Conservation (phyloP, 768 basidiomycete genomes). For the Mycena crocata region DNA sequence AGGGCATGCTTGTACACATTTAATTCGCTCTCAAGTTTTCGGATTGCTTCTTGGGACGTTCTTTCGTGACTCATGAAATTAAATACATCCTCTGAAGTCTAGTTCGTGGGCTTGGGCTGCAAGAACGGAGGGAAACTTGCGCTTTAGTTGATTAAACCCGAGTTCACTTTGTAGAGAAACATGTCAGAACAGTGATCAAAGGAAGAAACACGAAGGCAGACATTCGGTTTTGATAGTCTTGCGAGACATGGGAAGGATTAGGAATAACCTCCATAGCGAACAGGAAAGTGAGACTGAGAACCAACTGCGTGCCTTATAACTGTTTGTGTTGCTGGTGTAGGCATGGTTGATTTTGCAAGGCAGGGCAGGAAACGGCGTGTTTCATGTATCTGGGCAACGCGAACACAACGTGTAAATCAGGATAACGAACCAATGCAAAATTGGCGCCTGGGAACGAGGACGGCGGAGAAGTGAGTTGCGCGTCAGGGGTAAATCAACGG, state of each 20-base stretch:
- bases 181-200: not conserved
- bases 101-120: not conserved
- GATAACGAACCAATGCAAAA: not conserved
- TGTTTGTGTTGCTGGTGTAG: slow-evolving; percentile 2
- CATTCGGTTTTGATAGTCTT: slow-evolving; percentile 29
- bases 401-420: slow-evolving; percentile 2
- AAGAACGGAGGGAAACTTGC: slow-evolving; percentile 35
- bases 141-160: slow-evolving; percentile 51
- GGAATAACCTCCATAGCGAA: slow-evolving; percentile 18
- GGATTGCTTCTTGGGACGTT: slow-evolving; percentile 44
- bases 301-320: slow-evolving; percentile 4
- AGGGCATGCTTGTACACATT: slow-evolving; percentile 57
- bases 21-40: slow-evolving; percentile 54
- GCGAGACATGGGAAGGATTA: not conserved
- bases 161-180: slow-evolving; percentile 14
- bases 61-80: slow-evolving; percentile 49
- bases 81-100: slow-evolving; percentile 51
- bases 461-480: slow-evolving; percentile 16
- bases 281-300: not conserved
- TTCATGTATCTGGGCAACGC: too few species aligned
- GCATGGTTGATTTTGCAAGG: slow-evolving; percentile 1
- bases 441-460: slow-evolving; percentile 20
- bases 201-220: slow-evolving; percentile 8
- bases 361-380: slow-evolving; percentile 22
- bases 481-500: slow-evolving; percentile 2